Evolutionary conservation across 2,329 filamentous ascomycete species (phyloP).

Genomic region (Fusarium clavum): DNA sequence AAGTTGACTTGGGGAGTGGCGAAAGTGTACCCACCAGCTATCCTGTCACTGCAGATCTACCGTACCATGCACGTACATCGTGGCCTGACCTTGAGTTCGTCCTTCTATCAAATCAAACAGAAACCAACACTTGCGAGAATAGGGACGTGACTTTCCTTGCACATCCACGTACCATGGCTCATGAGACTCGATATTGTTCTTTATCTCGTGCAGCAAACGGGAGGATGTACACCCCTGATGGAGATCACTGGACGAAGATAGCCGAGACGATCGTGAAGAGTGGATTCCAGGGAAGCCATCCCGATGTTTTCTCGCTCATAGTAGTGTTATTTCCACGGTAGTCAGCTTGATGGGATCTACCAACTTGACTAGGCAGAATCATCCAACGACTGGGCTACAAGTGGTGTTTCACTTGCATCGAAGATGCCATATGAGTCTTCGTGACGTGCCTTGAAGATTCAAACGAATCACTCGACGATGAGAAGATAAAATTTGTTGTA

Average conservation of each 20-base stretch:
- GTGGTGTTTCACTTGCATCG: background rate
- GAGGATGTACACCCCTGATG: background rate
- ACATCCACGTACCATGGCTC: rapidly evolving
- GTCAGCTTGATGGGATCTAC: rapidly evolving
- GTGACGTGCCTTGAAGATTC: background rate
- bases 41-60: background rate
- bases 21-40: background rate
- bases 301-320: background rate
- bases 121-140: rapidly evolving
- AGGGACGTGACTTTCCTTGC: rapidly evolving
- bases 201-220: rapidly evolving
- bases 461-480: background rate
- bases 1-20: background rate
- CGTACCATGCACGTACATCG: background rate
- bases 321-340: background rate
- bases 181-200: background rate
- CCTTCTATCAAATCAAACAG: background rate
- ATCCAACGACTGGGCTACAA: background rate
- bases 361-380: rapidly evolving
- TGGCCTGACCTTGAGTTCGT: background rate
- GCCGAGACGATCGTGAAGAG: background rate
- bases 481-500: rapidly evolving
- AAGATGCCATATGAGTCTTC: background rate
- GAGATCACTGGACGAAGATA: background rate
- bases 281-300: background rate